A percentile compares a stretch with the other conserved stretches of the same genome.
Evolutionary conservation across 2,329 filamentous ascomycete genomes (phyloP).

Genomic region (Beauveria bassiana): DNA sequence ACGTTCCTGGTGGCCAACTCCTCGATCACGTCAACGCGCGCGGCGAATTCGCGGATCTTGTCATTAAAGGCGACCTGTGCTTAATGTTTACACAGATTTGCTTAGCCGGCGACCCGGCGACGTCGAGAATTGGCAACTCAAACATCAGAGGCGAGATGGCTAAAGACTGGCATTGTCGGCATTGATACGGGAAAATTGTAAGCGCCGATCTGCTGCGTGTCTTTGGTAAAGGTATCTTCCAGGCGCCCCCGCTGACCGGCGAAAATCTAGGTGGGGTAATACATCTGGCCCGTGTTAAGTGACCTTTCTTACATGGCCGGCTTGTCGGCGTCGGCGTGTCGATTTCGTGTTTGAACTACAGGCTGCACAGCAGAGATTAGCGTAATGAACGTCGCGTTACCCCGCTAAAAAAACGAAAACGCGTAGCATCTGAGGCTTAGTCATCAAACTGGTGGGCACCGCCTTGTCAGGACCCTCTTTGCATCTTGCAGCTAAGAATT

Average conservation of each 20-base stretch:
- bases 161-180: conserved; percentile 15
- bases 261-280: background rate
- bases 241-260: background rate
- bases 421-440: too few relatives aligned
- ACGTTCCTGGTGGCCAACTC: conserved; percentile 64
- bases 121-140: conserved; percentile 71
- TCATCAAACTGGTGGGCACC: too few relatives aligned
- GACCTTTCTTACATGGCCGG: too few relatives aligned
- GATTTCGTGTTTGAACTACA: too few relatives aligned
- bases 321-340: too few relatives aligned
- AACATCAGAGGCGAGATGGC: conserved; percentile 61
- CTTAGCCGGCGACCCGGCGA: conserved; percentile 69
- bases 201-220: background rate
- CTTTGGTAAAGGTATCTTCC: background rate
- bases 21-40: conserved; percentile 70
- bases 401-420: too few relatives aligned
- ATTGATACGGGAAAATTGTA: background rate
- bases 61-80: conserved; percentile 82
- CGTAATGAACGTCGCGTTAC: too few relatives aligned
- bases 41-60: conserved; percentile 73
- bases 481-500: too few relatives aligned
- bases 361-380: too few relatives aligned
- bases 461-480: too few relatives aligned
- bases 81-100: conserved; percentile 69
- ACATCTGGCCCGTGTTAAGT: too few relatives aligned